These are phyloP conservation scores for Gracilaria gracilis DNA, from an alignment of 23 red algal genomes.

Conservation along the genomic window DNA sequence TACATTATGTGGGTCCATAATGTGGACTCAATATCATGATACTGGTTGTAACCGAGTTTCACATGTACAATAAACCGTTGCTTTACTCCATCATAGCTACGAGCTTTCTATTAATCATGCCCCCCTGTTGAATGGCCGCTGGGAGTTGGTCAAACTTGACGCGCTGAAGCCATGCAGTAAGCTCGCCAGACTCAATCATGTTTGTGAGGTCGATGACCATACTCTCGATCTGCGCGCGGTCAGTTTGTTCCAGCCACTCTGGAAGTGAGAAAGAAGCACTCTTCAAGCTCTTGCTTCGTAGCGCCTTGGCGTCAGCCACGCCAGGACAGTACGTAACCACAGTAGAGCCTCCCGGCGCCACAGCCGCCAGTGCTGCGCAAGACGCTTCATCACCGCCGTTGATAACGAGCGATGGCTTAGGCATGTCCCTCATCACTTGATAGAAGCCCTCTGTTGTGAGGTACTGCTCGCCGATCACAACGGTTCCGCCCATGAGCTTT, in stretches of 20 bases:
- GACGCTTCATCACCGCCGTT: conserved; percentile 56
- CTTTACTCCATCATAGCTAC: conserved; percentile 64
- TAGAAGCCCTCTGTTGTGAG: conserved; percentile 52
- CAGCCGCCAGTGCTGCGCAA: conserved; percentile 20
- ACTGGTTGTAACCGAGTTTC: background rate
- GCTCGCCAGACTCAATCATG: conserved; percentile 48
- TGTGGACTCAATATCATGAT: no score
- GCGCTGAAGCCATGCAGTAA: conserved; percentile 49
- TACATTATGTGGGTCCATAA: no score
- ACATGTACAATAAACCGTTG: background rate
- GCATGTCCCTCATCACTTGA: conserved; percentile 69
- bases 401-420: conserved; percentile 70
- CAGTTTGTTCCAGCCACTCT: conserved; percentile 61
- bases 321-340: conserved; percentile 79
- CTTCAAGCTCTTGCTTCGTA: conserved; percentile 33
- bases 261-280: conserved; percentile 56
- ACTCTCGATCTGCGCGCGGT: conserved; percentile 48
- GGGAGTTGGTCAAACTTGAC: conserved; percentile 74
- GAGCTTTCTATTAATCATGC: conserved; percentile 40
- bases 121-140: conserved; percentile 45
- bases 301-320: conserved; percentile 13
- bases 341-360: conserved; percentile 37
- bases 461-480: conserved; percentile 74
- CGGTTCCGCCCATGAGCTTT: conserved; percentile 76
- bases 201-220: conserved; percentile 73